A percentile compares a stretch with the other conserved stretches of the same genome.
These are phyloP conservation scores for Aquilaria yunnanensis DNA, from an alignment of 345 rosid species.

Conservation along the genomic window DNA sequence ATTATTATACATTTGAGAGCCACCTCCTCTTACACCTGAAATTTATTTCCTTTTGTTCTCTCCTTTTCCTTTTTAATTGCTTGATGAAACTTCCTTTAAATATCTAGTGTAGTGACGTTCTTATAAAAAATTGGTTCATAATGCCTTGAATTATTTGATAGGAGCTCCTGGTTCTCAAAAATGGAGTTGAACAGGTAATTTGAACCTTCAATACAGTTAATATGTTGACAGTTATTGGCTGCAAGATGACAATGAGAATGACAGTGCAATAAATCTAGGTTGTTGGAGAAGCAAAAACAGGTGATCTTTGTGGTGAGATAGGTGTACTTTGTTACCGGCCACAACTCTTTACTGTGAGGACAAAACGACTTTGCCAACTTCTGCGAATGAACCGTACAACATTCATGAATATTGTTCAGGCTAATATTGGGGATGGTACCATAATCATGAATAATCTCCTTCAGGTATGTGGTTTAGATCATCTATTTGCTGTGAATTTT, in stretches of 20 bases:
- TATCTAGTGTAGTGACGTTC: neutral
- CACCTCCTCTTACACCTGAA: too few relatives aligned
- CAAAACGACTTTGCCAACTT: slow-evolving; percentile 83
- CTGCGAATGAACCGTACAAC: slow-evolving; percentile 81
- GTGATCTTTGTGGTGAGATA: slow-evolving; percentile 82
- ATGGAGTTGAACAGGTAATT: slow-evolving; percentile 50
- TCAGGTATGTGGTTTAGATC: slow-evolving; percentile 39
- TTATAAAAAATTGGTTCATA: neutral
- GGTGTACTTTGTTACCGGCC: slow-evolving; percentile 89
- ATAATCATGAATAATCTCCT: slow-evolving; percentile 90
- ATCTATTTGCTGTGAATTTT: neutral
- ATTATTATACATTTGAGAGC: too few relatives aligned
- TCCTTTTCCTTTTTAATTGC: too few relatives aligned
- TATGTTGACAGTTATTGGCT: neutral
- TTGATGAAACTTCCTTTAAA: too few relatives aligned
- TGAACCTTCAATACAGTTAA: neutral
- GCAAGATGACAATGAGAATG: neutral
- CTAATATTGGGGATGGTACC: slow-evolving; percentile 92
- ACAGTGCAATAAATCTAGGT: slow-evolving; percentile 33
- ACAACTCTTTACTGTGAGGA: slow-evolving; percentile 81
- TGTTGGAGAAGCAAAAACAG: slow-evolving; percentile 62
- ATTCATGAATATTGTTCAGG: slow-evolving; percentile 78
- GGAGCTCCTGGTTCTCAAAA: slow-evolving; percentile 48
- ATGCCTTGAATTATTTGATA: slow-evolving; percentile 19
- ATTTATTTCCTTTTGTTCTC: too few relatives aligned